Evolutionary conservation across 1,139 yeast genomes (phyloP), one percentile per base, ranked within the genome.

Genomic region (Candida tetrigidarum): DNA sequence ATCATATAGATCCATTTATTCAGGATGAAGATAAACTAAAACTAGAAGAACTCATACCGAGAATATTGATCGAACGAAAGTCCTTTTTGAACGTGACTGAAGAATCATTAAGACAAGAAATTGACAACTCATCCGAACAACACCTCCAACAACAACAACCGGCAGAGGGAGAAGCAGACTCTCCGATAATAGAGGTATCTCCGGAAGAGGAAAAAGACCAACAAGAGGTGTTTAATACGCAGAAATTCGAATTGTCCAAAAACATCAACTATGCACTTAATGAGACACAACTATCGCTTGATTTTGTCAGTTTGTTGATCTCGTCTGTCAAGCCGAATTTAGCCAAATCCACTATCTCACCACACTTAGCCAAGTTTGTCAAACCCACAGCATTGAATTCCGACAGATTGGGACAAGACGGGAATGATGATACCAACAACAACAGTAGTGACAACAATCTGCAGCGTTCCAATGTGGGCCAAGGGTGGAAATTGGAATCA

Each of bases 401-500:
- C 11, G 96, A 86, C 55, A 66, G 74, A 33, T 67, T 85, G 2
- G 45, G 60, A 1, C 53, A 62, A 47, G 60, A 65, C 45, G 45
- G 59, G 1, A 52, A 61, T 47, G 60, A 65, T 45, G 35, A 55
- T 47, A 39, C 49, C 16, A 14, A 12, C 12, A 48, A 58, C 44
- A 37, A 44, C 50, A n/a, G n/a, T n/a, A n/a, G n/a, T n/a, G 30
- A 47, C 52, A 49, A 51, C 53, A 20, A 9, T 23, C 57, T 54
- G 39, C 69, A 70, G 16, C 70, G 70, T 38, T 72, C 68, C 19
- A 59, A 64, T 15, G 70, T 85, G 3, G 91, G 91, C 1, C 82
- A 83, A 52, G 97, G 97, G 2, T 92, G 97, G 97, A 92, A 91
- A 57, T 64, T 85, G 32, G 81, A 86, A 57, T 80, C 95, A 37